These are phyloP conservation scores for Candida frijolesensis DNA, from an alignment of 1,139 yeast species.

Conservation along the genomic window DNA sequence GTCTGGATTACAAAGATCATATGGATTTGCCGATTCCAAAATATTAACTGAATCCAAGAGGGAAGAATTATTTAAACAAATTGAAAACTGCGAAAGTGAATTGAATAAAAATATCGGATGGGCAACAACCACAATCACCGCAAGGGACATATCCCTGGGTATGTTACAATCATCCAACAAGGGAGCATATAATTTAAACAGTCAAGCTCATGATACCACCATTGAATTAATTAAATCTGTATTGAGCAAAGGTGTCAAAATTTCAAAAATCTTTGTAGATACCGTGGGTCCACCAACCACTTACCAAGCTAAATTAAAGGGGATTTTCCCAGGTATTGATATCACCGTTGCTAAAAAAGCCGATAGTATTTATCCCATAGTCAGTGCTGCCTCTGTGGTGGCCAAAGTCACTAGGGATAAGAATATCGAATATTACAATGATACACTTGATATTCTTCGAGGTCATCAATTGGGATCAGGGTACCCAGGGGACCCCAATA, in stretches of 20 bases:
- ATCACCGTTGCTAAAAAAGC: constrained; percentile 95
- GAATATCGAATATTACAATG: constrained; percentile 47
- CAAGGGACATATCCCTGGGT: constrained; percentile 83
- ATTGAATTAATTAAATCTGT: constrained; percentile 70
- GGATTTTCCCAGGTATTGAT: constrained; percentile 66
- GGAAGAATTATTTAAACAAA: constrained; percentile 56
- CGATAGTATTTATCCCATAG: constrained; percentile 90
- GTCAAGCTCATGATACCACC: constrained; percentile 95
- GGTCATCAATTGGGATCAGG: constrained; percentile 75
- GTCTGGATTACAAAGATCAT: constrained; percentile 48
- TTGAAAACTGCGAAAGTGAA: constrained; percentile 50
- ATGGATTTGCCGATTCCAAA: constrained; percentile 93
- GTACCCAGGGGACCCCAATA: constrained; percentile 90
- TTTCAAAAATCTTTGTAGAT: constrained; percentile 80
- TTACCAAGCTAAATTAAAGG: constrained; percentile 75
- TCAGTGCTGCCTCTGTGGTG: constrained; percentile 93
- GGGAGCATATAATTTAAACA: constrained; percentile 77
- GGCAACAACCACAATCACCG: constrained; percentile 83
- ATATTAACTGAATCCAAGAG: constrained; percentile 76
- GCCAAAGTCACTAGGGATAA: constrained; percentile 95
- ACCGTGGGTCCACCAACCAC: constrained; percentile 94
- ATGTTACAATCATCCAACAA: constrained; percentile 70
- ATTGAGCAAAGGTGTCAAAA: constrained; percentile 58
- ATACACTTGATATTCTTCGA: constrained; percentile 22
- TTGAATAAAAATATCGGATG: constrained; percentile 73